phyloP scores from a whole-genome alignment of 306 rosid species.

The Prosopis cineraria region DNA sequence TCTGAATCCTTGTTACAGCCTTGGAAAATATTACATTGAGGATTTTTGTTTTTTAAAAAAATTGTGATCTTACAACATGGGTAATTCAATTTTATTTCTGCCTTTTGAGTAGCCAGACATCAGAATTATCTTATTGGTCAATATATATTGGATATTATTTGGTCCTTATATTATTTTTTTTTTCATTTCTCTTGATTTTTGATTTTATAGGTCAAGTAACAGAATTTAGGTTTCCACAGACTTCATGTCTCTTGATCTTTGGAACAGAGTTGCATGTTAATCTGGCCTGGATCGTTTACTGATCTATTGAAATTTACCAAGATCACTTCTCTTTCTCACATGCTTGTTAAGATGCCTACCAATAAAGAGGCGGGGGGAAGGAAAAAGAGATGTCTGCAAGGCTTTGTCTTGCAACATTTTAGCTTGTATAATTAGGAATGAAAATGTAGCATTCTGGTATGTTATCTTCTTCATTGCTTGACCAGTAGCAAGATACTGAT shows the following conservation, averaged over 20 bases:
- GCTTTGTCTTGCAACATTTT: too few relatives aligned
- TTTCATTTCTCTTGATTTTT: background rate
- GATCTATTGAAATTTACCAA: too few relatives aligned
- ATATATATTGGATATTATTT: too few relatives aligned
- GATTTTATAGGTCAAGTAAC: background rate
- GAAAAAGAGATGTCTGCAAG: too few relatives aligned
- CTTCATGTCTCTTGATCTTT: too few relatives aligned
- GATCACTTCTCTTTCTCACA: background rate
- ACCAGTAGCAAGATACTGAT: slow-evolving; percentile 3
- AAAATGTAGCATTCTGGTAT: background rate
- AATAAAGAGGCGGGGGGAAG: background rate
- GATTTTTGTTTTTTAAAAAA: too few relatives aligned
- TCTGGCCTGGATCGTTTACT: too few relatives aligned
- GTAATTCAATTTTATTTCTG: background rate
- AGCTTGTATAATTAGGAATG: background rate
- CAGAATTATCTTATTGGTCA: background rate
- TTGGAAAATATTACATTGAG: too few relatives aligned
- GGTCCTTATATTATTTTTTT: background rate
- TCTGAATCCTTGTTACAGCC: too few relatives aligned
- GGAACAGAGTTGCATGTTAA: too few relatives aligned
- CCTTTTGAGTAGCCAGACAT: background rate
- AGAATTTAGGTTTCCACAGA: background rate
- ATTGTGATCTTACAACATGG: too few relatives aligned
- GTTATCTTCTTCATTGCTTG: background rate
- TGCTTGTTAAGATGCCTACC: background rate